A percentile compares a stretch with the other conserved stretches of the same genome.
Conservation (phyloP, 179 eudicot genomes). For the Beta lomatogona region DNA sequence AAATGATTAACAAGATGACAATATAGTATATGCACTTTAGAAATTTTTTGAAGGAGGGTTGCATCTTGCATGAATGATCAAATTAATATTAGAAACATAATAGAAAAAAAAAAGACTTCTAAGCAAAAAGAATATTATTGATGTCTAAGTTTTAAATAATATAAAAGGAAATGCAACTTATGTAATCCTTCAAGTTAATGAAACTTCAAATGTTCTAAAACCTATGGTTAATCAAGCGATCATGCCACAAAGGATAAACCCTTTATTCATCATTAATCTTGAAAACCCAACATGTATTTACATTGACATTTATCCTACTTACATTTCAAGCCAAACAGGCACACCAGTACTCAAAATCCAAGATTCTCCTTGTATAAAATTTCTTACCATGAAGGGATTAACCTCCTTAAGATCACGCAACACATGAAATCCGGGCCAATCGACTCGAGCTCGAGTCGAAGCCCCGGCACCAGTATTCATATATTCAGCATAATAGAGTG, state of each 20-base stretch:
- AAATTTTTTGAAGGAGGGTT: too few relatives aligned
- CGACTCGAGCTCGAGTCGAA: conserved; percentile 28
- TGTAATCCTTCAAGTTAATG: too few relatives aligned
- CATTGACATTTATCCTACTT: background rate
- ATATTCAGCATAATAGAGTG: conserved; percentile 39
- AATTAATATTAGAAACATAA: too few relatives aligned
- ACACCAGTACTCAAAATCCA: conserved; percentile 55
- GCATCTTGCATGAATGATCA: too few relatives aligned
- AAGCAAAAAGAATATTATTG: too few relatives aligned
- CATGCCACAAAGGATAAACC: background rate
- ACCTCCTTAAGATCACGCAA: conserved; percentile 41
- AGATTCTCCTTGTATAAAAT: conserved; percentile 50
- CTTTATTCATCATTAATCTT: background rate
- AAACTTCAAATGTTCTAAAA: too few relatives aligned
- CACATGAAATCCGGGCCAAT: conserved; percentile 74
- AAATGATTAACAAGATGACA: too few relatives aligned
- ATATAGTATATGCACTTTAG: too few relatives aligned
- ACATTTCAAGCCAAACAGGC: conserved; percentile 38
- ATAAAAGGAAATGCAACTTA: too few relatives aligned
- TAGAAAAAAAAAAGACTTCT: too few relatives aligned
- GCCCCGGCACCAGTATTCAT: conserved; percentile 36
- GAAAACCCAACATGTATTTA: background rate
- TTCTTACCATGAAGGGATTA: conserved; percentile 41
- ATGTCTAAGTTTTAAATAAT: too few relatives aligned
- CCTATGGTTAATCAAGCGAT: too few relatives aligned